These are phyloP conservation scores for Silene conica DNA, from an alignment of 148 eudicot genomes.

Conservation along the genomic window DNA sequence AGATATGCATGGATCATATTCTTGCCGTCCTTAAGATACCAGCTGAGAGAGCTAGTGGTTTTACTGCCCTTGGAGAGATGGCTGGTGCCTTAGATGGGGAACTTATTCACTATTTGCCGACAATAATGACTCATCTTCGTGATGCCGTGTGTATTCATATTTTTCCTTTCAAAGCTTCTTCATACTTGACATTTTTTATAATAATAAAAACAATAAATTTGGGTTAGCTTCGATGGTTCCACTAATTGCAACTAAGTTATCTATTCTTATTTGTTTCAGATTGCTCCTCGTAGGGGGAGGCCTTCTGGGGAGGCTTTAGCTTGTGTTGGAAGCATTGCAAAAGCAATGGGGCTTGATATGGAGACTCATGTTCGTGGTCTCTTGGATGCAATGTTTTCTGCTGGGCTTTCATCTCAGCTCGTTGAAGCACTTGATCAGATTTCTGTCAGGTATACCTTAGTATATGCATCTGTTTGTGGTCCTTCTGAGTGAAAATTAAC, in stretches of 20 bases:
- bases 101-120: constrained; percentile 88
- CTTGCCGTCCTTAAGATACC: constrained; percentile 90
- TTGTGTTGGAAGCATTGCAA: constrained; percentile 81
- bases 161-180: not conserved
- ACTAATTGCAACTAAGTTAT: constrained; percentile 2
- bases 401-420: constrained; percentile 77
- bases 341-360: constrained; percentile 88
- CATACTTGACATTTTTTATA: not conserved
- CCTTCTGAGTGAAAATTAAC: not conserved
- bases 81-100: constrained; percentile 99
- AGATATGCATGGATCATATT: constrained; percentile 98
- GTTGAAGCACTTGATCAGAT: constrained; percentile 70
- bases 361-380: constrained; percentile 82
- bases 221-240: not conserved
- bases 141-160: constrained; percentile 65
- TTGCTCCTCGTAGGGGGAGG: constrained; percentile 96
- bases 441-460: constrained; percentile 43
- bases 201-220: not conserved
- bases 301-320: constrained; percentile 95
- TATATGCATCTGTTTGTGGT: not conserved
- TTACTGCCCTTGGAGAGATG: constrained; percentile 98
- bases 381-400: constrained; percentile 87
- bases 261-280: constrained; percentile 38
- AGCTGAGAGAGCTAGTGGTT: constrained; percentile 92
- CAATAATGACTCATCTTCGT: constrained; percentile 86